phyloP scores from a whole-genome alignment of 2,329 filamentous ascomycete genomes.

The Alternaria tenuissima region DNA sequence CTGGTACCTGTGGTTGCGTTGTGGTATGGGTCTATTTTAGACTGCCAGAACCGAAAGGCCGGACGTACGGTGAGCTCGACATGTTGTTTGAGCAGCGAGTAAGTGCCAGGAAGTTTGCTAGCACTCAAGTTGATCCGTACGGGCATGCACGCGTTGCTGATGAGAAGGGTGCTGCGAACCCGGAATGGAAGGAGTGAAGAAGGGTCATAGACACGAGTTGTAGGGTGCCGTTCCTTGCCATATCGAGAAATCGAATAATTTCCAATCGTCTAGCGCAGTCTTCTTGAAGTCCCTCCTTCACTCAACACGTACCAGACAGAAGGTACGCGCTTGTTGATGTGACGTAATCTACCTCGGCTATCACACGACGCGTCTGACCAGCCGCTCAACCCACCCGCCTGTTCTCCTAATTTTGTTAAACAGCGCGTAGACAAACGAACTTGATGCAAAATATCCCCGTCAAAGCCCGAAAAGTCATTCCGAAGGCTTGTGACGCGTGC shows the following conservation, averaged over 20 bases:
- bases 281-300: background rate
- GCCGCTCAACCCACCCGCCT: background rate
- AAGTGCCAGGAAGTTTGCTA: conserved; percentile 34
- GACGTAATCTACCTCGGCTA: conserved; percentile 2
- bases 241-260: background rate
- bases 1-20: conserved; percentile 77
- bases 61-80: conserved; percentile 85
- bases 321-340: background rate
- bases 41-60: conserved; percentile 78
- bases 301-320: background rate
- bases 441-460: conserved; percentile 11
- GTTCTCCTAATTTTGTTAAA: background rate
- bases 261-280: background rate
- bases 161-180: conserved; percentile 19
- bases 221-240: background rate
- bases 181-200: conserved; percentile 26
- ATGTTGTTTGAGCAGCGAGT: conserved; percentile 72
- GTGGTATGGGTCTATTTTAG: conserved; percentile 81
- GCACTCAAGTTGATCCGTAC: conserved; percentile 33
- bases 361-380: background rate
- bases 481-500: conserved; percentile 74
- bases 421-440: background rate
- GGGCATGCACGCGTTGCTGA: conserved; percentile 15
- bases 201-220: background rate
- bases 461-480: conserved; percentile 13